Evolutionary conservation across 257 asterid genomes (phyloP).

Genomic region (Nicotiana attenuata): DNA sequence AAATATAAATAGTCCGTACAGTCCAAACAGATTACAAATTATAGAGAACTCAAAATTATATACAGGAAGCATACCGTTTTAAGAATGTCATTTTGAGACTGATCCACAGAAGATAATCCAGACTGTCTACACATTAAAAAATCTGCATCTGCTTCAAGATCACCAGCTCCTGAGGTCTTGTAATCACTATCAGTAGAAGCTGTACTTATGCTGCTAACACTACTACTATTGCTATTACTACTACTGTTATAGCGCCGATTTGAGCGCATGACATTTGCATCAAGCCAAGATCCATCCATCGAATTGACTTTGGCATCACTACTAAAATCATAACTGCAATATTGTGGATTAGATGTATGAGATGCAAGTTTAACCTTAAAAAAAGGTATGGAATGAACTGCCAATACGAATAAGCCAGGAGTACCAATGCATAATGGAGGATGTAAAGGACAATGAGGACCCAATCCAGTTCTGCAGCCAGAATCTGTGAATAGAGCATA

Average conservation of each 20-base stretch:
- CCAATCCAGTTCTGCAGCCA: slow-evolving; percentile 99
- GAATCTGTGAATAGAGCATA: slow-evolving; percentile 49
- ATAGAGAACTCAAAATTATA: not conserved
- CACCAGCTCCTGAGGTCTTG: slow-evolving; percentile 68
- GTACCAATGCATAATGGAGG: slow-evolving; percentile 79
- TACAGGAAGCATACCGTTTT: slow-evolving; percentile 44
- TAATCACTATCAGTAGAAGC: slow-evolving; percentile 85
- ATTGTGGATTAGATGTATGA: not conserved
- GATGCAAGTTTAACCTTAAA: not conserved
- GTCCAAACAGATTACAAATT: not conserved
- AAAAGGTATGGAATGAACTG: slow-evolving; percentile 6
- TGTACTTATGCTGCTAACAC: slow-evolving; percentile 78
- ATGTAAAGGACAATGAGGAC: slow-evolving; percentile 72
- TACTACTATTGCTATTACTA: slow-evolving; percentile 85
- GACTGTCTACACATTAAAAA: slow-evolving; percentile 77
- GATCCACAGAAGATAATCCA: slow-evolving; percentile 77
- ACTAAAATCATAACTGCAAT: slow-evolving; percentile 38
- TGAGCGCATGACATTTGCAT: slow-evolving; percentile 54
- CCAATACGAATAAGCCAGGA: not conserved
- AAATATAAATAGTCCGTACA: not conserved
- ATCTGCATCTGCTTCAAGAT: slow-evolving; percentile 99
- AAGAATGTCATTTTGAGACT: slow-evolving; percentile 49
- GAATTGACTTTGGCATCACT: slow-evolving; percentile 60
- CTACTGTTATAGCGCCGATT: slow-evolving; percentile 77
- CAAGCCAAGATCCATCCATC: slow-evolving; percentile 57